Evolutionary conservation across 176 grass and related monocot species (phyloP), one percentile per base, ranked within the genome.

Genomic region (Cenchrus purpureus): DNA sequence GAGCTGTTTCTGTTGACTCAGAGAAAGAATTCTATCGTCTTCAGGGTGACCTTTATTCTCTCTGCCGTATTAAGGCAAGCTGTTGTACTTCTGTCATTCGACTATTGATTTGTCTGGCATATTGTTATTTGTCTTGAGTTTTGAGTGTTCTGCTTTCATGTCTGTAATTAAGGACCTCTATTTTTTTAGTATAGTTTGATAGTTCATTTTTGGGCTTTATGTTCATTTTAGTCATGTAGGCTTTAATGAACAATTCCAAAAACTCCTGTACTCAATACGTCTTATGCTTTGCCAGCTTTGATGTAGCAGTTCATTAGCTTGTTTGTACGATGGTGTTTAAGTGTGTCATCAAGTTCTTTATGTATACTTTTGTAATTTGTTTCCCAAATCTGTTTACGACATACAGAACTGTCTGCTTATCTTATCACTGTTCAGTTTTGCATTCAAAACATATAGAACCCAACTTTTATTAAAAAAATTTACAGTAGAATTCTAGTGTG

Each of bases 21-120:
- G 93, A 96, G 80, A 99, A 93, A 88, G 97, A 99, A 77, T 99
- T 99, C 85, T 91, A 86, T 72, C 88, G 88, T 87, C 90, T 99
- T 82, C 93, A 94, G 78, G 97, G 97, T 75, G 97, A 96, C 46
- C 91, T 99, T 81, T 94, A 94, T 92, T 96, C 97, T 20, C 94
- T 99, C 86, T 88, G 82, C 49, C 93, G 93, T 85, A 87, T 92
- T 70, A 99, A 99, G 93, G 97, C 84, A 87, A 81, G 83, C 48
- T 80, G 51, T 80, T 56, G 85, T 76, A 42, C 77, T 89, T 61
- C 16, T 57, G 28, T 60, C 82, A 43, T 65, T 45, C 46, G 9
- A 73, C 10, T 62, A 28, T 81, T 34, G 44, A 20, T 60, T 73
- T 79, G 5, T 68, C 40, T 67, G 25, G 12, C 25, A 42, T 50